A percentile compares a stretch with the other conserved stretches of the same genome.
Evolutionary conservation across 306 rosid genomes (phyloP).

Genomic region (Malus sieversii): DNA sequence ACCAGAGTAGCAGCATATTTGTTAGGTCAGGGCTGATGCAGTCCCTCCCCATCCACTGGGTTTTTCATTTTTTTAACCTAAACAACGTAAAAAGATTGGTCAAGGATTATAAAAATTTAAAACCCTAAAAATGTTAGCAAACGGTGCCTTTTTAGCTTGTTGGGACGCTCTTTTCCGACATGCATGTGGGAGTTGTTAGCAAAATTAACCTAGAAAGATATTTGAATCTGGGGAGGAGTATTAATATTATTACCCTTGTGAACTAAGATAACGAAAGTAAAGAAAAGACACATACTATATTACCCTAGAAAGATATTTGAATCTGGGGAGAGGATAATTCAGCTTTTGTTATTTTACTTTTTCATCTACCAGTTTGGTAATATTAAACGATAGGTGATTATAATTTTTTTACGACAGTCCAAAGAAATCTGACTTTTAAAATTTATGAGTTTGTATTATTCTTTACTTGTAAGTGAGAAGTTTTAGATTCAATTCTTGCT

Average conservation of each 20-base stretch:
- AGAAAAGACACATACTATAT: background rate
- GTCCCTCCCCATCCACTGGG: background rate
- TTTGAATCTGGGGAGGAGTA: background rate
- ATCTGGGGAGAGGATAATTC: no score
- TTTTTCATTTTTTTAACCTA: background rate
- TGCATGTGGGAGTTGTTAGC: constrained; percentile 6
- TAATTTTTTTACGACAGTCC: no score
- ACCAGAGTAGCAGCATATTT: background rate
- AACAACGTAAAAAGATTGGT: constrained; percentile 7
- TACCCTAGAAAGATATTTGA: no score
- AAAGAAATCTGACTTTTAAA: no score
- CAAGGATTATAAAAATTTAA: constrained; percentile 1
- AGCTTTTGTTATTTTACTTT: no score
- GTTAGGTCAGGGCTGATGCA: constrained; percentile 14
- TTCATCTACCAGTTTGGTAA: no score
- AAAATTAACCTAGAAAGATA: background rate
- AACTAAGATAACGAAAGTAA: background rate
- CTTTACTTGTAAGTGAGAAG: no score
- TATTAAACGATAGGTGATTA: no score
- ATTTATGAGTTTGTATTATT: no score
- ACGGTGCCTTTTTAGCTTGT: background rate
- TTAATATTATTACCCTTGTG: background rate
- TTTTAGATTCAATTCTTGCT: no score
- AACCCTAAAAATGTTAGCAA: background rate
- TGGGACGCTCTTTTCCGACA: background rate